A percentile compares a stretch with the other conserved stretches of the same genome.
Conservation (phyloP, 345 rosid genomes). For the Laguncularia racemosa region DNA sequence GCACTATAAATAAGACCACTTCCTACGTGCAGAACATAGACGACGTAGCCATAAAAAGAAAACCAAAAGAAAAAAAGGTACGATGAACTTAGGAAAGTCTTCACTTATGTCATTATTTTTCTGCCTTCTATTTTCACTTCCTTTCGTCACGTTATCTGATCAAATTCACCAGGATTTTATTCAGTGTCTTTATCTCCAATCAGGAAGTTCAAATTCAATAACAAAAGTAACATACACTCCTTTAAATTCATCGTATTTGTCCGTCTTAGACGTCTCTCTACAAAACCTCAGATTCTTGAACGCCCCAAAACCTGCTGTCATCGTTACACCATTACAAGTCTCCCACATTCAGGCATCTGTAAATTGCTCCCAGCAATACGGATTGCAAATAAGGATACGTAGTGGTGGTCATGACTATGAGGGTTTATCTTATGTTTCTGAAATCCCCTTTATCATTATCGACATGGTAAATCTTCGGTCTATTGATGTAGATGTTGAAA, state of each 20-base stretch:
- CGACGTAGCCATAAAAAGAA: too few species aligned
- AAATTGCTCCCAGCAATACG: constrained; percentile 40
- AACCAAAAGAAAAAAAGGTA: too few species aligned
- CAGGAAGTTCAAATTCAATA: constrained; percentile 2
- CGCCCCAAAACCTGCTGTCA: constrained; percentile 20
- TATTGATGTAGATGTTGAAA: constrained; percentile 22
- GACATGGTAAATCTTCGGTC: constrained; percentile 37
- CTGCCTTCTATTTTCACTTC: too few species aligned
- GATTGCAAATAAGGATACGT: constrained; percentile 54
- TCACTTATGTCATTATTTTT: too few species aligned
- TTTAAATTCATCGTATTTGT: constrained; percentile 7
- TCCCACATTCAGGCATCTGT: constrained; percentile 37
- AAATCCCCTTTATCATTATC: constrained; percentile 30
- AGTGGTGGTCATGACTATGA: too few species aligned
- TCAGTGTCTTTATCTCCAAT: constrained; percentile 11
- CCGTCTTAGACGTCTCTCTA: neutral
- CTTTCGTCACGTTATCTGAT: too few species aligned
- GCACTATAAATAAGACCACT: too few species aligned
- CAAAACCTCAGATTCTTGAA: constrained; percentile 13
- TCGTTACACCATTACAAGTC: constrained; percentile 24
- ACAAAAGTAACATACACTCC: constrained; percentile 10
- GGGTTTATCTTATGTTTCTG: constrained; percentile 40
- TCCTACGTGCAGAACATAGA: too few species aligned
- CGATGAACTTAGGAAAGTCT: too few species aligned
- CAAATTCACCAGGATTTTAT: constrained; percentile 4